Evolutionary conservation across 176 grass and related monocot species (phyloP), one percentile per base, ranked within the genome.

Genomic region (sorghum (Sorghum bicolor)): DNA sequence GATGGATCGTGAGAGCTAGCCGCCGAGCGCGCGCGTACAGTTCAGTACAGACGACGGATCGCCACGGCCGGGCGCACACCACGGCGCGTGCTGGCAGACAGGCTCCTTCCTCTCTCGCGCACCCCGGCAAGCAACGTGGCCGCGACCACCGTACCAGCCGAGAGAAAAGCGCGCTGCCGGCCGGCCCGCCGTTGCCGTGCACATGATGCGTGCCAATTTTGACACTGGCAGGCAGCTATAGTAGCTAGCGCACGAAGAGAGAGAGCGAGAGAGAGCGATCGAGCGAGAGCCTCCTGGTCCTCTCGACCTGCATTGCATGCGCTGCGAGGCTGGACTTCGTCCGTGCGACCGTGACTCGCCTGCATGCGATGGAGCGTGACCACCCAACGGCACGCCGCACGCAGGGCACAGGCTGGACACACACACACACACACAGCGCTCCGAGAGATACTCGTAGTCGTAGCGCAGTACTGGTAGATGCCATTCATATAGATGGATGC

Each of bases 111-210:
- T 64, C 13, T 17, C 29, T 5, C 31, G 48, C 32, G 38, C 32
- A 38, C 58, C 76, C 57, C 67, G 55, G 17, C 85, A 40, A 22
- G 43, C 70, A 86, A 61, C 86, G 64, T 70, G 86, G 39, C 30
- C 37, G n/a, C 57, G 57, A 25, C 57, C 57, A 60, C 57, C 57
- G 57, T 60, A 25, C 57, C 57, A 60, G n/a, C 57, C 57, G 57
- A 60, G 9, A 8, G 25, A 25, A 64, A n/a, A n/a, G n/a, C n/a
- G n/a, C n/a, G 61, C 5, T 29, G 61, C 61, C 26, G 71, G 78
- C 71, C 34, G 70, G 78, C 70, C 36, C 45, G 50, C 25, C 70
- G 70, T 62, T 28, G 26, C 26, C 57, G 2, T 60, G 55, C 55
- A 10, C 34, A 36, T 58, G 53, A 24, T 58, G 53, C 22, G 53